These are phyloP conservation scores for Trichoderma brevicompactum DNA, from an alignment of 2,329 filamentous ascomycete genomes.

Conservation along the genomic window DNA sequence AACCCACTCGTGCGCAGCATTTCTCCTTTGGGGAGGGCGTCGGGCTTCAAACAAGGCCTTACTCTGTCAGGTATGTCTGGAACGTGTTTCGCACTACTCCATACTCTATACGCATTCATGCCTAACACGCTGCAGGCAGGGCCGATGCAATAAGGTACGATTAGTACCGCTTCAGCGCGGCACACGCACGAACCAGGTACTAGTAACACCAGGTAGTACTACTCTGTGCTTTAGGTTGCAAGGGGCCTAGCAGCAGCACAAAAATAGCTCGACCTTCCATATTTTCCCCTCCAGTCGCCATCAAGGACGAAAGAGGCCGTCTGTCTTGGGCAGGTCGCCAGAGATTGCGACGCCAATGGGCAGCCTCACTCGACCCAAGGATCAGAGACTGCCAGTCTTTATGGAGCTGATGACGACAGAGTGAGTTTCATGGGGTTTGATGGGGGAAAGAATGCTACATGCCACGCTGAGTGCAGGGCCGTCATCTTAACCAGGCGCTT, in stretches of 20 bases:
- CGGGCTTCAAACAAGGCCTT: slow-evolving; percentile 15
- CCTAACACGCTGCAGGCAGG: slow-evolving; percentile 24
- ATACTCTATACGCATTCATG: slow-evolving; percentile 18
- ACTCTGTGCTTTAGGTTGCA: slow-evolving; percentile 10
- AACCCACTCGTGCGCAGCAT: slow-evolving; percentile 20
- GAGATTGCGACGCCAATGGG: background rate
- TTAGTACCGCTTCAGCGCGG: background rate
- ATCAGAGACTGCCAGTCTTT: background rate
- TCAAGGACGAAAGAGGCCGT: background rate
- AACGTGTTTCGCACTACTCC: background rate
- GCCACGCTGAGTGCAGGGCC: background rate
- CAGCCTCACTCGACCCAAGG: background rate
- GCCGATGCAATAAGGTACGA: slow-evolving; percentile 1
- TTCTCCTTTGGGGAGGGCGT: slow-evolving; percentile 2
- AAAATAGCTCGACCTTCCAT: slow-evolving; percentile 4
- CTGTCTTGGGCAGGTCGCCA: slow-evolving; percentile 10
- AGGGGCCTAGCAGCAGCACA: slow-evolving; percentile 1
- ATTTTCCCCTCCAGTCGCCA: background rate
- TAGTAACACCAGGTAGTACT: background rate
- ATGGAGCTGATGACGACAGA: slow-evolving; percentile 8
- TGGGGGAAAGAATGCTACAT: background rate
- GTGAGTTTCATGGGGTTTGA: slow-evolving; percentile 3
- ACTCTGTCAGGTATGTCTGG: background rate
- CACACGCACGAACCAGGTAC: slow-evolving; percentile 1
- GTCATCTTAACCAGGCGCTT: background rate